Percentiles rank a stretch among this genome's conserved stretches.
Conservation (phyloP, 768 basidiomycete genomes). For the Sarcomyxa edulis region DNA sequence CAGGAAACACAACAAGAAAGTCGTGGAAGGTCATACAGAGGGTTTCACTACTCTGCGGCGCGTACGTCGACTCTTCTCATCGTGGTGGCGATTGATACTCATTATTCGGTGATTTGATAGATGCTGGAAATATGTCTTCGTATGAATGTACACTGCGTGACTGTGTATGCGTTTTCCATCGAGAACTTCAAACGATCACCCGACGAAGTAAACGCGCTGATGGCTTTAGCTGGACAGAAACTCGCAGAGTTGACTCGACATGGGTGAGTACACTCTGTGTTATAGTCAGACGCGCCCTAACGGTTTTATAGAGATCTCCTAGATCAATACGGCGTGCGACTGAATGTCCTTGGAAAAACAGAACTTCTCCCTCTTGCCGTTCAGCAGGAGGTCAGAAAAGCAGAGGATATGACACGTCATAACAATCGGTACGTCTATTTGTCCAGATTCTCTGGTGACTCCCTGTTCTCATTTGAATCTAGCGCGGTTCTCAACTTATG, state of each 20-base stretch:
- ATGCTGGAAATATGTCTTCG: constrained; percentile 80
- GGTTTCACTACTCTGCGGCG: constrained; percentile 77
- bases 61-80: constrained; percentile 40
- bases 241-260: constrained; percentile 73
- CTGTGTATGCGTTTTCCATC: constrained; percentile 96
- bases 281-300: not conserved
- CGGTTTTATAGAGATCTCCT: constrained; percentile 58
- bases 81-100: not conserved
- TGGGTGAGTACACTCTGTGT: constrained; percentile 52
- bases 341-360: constrained; percentile 76
- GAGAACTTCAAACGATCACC: constrained; percentile 91
- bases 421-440: constrained; percentile 55
- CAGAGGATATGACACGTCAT: constrained; percentile 71
- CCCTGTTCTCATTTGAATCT: constrained; percentile 1
- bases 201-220: constrained; percentile 83
- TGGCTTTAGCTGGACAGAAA: constrained; percentile 77
- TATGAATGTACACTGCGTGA: constrained; percentile 77
- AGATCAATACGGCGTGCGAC: constrained; percentile 74
- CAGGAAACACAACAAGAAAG: constrained; percentile 54
- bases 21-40: constrained; percentile 75
- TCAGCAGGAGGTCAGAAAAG: constrained; percentile 58
- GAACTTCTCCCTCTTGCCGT: constrained; percentile 78
- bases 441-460: constrained; percentile 1
- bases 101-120: constrained; percentile 30
- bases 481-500: constrained; percentile 90